Evolutionary conservation across 1,284 basidiomycete genomes (phyloP), one percentile per base, ranked within the genome.

Genomic region (Marasmius fiardii): DNA sequence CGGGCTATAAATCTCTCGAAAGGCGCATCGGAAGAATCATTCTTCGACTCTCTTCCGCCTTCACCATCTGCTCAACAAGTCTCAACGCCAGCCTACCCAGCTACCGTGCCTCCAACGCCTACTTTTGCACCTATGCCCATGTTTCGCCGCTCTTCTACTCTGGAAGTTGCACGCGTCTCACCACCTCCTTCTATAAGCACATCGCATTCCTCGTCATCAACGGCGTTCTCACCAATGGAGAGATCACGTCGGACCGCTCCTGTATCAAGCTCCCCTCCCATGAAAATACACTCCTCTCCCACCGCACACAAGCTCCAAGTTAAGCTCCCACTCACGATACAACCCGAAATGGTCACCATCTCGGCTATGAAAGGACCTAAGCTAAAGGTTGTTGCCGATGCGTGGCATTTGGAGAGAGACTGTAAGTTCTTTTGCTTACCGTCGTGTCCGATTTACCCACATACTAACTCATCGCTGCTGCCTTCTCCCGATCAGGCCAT

Each of bases 311-410:
- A 68, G 0, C 63, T 78, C 26, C 65, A 63, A 37, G 73, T 82
- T 16, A 65, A 68, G 44, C 73, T 82, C 24, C 77, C 78, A 18
- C 64, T 62, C 53, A 67, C 66, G 18, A 77, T 81, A 51, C 69
- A 73, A 59, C 74, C 78, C 0, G 80, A 83, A 61, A 82, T 83
- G 81, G 75, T 82, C 16, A 82, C 81, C 1, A 72, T 82, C 39
- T 74, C 74, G 21, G 81, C 75, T 31, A 77, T 78, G 60, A 79
- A 74, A 58, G 81, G 80, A 2, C 77, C 80, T 60, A 75, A 72
- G 59, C 62, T 83, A 37, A 71, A 74, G 58, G 72, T 82, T 8
- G 72, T 82, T 37, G 81, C 81, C 31, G 80, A 83, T 63, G 81
- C 78, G 37, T 82, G 81, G 80, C 76, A 82, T 65, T 72, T 78